Percentiles rank a stretch among this genome's conserved stretches.
Conservation (phyloP, 2,329 filamentous ascomycete species). For the Colletotrichum spaethianum region DNA sequence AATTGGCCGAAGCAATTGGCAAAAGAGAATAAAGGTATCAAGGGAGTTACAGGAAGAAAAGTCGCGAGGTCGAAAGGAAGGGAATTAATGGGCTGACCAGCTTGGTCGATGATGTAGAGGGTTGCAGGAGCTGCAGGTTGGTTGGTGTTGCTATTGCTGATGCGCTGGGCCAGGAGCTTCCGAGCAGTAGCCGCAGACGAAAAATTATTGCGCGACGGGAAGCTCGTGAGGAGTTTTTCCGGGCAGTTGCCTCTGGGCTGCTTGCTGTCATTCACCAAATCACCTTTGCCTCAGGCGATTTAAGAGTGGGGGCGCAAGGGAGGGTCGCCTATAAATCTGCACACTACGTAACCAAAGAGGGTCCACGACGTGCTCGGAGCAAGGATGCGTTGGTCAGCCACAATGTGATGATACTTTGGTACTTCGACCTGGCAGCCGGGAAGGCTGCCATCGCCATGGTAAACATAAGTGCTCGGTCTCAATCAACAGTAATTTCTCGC, state of each 20-base stretch:
- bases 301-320: slow-evolving; percentile 36
- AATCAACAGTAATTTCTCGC: background rate
- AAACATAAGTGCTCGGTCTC: background rate
- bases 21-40: slow-evolving; percentile 43
- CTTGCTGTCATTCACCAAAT: slow-evolving; percentile 31
- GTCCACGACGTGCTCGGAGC: slow-evolving; percentile 11
- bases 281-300: slow-evolving; percentile 39
- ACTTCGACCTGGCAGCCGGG: too few species aligned
- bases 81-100: slow-evolving; percentile 36
- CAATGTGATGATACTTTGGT: background rate
- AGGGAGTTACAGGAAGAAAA: slow-evolving; percentile 13
- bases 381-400: slow-evolving; percentile 38
- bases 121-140: slow-evolving; percentile 48
- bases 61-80: slow-evolving; percentile 22
- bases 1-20: slow-evolving; percentile 42
- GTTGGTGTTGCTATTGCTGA: slow-evolving; percentile 28
- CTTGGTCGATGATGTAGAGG: slow-evolving; percentile 50
- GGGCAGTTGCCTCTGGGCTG: slow-evolving; percentile 22
- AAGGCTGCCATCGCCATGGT: background rate
- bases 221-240: slow-evolving; percentile 41
- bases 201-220: slow-evolving; percentile 43
- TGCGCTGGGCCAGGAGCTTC: slow-evolving; percentile 38
- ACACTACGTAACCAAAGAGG: slow-evolving; percentile 40
- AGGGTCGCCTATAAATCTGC: slow-evolving; percentile 25
- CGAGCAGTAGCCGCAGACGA: slow-evolving; percentile 30